Conservation (phyloP, 192 early-diverging fungal genomes). For the Backusella mclennaniae region DNA sequence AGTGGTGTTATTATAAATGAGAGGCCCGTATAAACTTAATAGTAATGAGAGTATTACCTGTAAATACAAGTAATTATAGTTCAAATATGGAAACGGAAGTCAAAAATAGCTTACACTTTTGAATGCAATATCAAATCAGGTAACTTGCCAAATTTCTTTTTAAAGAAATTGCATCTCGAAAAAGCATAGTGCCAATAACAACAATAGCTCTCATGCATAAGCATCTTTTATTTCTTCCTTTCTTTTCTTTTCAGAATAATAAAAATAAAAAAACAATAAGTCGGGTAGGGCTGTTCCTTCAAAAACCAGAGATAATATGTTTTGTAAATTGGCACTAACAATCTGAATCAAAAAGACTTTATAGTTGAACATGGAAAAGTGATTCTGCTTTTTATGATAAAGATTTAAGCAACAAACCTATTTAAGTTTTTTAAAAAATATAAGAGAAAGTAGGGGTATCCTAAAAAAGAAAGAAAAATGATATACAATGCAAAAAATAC, state of each 20-base stretch:
- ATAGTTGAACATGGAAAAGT: neutral
- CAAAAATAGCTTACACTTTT: too few species aligned
- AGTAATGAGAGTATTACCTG: too few species aligned
- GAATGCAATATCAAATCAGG: too few species aligned
- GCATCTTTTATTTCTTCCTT: neutral
- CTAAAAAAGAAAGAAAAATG: neutral
- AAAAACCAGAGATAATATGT: neutral
- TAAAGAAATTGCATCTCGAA: too few species aligned
- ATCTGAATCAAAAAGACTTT: neutral
- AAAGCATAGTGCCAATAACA: too few species aligned
- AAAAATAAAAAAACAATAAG: neutral
- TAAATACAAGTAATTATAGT: too few species aligned
- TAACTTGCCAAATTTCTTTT: neutral
- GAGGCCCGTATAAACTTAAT: too few species aligned
- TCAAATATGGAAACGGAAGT: too few species aligned
- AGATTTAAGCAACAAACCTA: neutral
- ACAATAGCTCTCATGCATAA: too few species aligned
- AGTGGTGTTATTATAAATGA: too few species aligned
- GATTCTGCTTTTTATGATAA: neutral
- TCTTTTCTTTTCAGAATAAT: neutral
- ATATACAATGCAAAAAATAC: too few species aligned
- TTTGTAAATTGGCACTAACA: neutral
- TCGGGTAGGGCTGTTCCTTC: neutral
- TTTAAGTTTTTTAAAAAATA: neutral
- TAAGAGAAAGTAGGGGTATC: neutral